Percentiles rank a stretch among this genome's conserved stretches.
Evolutionary conservation across 2,329 filamentous ascomycete species (phyloP).

Genomic region (Fusarium sublunatum): DNA sequence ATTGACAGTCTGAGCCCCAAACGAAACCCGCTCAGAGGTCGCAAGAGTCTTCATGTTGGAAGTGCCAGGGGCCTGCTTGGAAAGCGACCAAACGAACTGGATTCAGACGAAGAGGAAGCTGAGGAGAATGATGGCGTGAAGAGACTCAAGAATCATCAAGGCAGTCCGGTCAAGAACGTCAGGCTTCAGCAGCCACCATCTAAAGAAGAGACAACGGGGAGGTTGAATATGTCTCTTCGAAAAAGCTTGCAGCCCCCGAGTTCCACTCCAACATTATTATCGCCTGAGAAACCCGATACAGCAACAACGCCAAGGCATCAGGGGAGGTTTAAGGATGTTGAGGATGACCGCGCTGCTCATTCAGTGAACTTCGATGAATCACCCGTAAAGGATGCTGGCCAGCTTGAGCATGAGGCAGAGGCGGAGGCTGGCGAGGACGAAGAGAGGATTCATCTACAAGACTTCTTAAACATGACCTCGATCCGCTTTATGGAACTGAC

Average conservation of each 20-base stretch:
- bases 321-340: constrained; percentile 65
- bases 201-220: constrained; percentile 74
- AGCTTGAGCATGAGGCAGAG: constrained; percentile 61
- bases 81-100: constrained; percentile 78
- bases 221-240: constrained; percentile 62
- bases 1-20: constrained; percentile 82
- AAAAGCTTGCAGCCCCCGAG: constrained; percentile 61
- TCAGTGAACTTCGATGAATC: constrained; percentile 59
- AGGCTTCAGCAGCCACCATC: constrained; percentile 75
- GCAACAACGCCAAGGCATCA: constrained; percentile 67
- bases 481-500: constrained; percentile 99
- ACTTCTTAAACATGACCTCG: constrained; percentile 94
- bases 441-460: constrained; percentile 81
- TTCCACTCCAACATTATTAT: constrained; percentile 58
- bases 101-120: constrained; percentile 67
- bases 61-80: constrained; percentile 79
- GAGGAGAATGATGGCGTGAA: constrained; percentile 72
- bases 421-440: constrained; percentile 62
- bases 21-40: constrained; percentile 72
- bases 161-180: constrained; percentile 81
- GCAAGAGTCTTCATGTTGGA: constrained; percentile 82
- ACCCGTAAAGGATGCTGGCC: constrained; percentile 54
- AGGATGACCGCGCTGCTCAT: constrained; percentile 59
- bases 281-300: constrained; percentile 58
- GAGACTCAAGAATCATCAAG: constrained; percentile 75